Conservation (phyloP, 805 yeast genomes). For the Alloascoidea hylecoeti region DNA sequence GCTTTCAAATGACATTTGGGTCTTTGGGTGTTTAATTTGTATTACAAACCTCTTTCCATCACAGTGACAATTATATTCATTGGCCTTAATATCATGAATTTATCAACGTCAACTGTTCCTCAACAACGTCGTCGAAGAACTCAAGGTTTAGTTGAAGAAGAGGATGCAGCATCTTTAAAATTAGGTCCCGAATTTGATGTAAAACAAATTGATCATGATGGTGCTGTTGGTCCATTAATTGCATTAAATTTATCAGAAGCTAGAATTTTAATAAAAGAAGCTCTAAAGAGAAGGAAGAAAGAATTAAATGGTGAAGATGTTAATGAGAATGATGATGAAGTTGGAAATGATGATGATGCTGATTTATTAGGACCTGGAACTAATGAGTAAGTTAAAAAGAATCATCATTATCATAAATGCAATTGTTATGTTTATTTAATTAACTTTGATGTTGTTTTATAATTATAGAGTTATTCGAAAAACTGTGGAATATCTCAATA, state of each 20-base stretch:
- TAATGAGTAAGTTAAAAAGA: slow-evolving; percentile 14
- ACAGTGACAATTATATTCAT: too few relatives aligned
- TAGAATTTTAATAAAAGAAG: slow-evolving; percentile 78
- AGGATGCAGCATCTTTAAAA: slow-evolving; percentile 76
- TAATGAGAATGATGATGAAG: slow-evolving; percentile 15
- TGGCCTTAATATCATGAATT: too few relatives aligned
- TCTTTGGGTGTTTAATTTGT: too few relatives aligned
- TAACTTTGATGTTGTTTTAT: not conserved
- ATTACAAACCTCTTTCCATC: too few relatives aligned
- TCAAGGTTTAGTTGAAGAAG: slow-evolving; percentile 67
- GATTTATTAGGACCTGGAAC: slow-evolving; percentile 17
- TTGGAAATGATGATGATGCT: slow-evolving; percentile 21
- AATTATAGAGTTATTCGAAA: slow-evolving; percentile 63
- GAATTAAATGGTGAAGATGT: slow-evolving; percentile 27
- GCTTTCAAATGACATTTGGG: too few relatives aligned
- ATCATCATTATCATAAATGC: not conserved
- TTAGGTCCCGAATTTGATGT: slow-evolving; percentile 89
- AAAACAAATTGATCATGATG: slow-evolving; percentile 69
- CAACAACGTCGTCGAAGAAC: slow-evolving; percentile 63
- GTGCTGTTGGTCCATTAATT: slow-evolving; percentile 61
- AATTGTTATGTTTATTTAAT: not conserved
- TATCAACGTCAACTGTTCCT: slow-evolving; percentile 79
- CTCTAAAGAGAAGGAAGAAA: slow-evolving; percentile 59
- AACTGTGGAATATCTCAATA: slow-evolving; percentile 74
- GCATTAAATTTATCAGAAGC: slow-evolving; percentile 87